These are phyloP conservation scores for Capillidium rhysosporum DNA, from an alignment of 371 early-diverging fungal species.

Conservation along the genomic window DNA sequence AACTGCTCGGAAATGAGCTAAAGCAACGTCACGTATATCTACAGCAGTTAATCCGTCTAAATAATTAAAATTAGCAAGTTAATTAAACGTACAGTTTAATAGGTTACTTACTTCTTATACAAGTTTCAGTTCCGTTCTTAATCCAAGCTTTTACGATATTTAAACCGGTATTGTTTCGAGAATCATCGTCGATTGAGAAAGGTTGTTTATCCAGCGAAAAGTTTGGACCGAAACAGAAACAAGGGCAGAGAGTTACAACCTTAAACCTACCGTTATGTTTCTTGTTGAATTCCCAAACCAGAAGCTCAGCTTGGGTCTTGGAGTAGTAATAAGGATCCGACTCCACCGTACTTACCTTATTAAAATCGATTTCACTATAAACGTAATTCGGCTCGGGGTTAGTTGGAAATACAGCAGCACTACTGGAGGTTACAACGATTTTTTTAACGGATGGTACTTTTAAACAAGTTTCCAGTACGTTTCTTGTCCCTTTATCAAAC, in stretches of 20 bases:
- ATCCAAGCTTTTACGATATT: too few relatives aligned
- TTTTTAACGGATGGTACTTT: not conserved
- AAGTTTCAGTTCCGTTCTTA: too few relatives aligned
- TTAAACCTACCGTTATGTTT: not conserved
- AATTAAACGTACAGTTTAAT: too few relatives aligned
- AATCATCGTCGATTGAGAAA: not conserved
- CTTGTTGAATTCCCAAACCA: conserved; percentile 1
- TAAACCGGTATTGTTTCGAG: too few relatives aligned
- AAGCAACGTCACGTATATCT: conserved; percentile 1
- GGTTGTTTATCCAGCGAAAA: not conserved
- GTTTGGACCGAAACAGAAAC: not conserved
- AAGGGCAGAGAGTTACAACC: not conserved
- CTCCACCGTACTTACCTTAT: not conserved
- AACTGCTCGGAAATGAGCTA: not conserved
- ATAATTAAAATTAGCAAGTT: not conserved
- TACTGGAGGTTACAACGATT: conserved; percentile 1
- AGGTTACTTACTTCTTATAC: too few relatives aligned
- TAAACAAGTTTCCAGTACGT: not conserved
- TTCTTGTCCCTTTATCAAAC: not conserved
- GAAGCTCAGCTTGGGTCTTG: not conserved
- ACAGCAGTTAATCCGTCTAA: not conserved
- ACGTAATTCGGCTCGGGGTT: not conserved
- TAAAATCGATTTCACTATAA: conserved; percentile 1
- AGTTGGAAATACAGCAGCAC: not conserved
- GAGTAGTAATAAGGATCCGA: not conserved